Percentiles rank a stretch among this genome's conserved stretches.
These are phyloP conservation scores for Russula sp. DNA, from an alignment of 768 basidiomycete species.

Conservation along the genomic window DNA sequence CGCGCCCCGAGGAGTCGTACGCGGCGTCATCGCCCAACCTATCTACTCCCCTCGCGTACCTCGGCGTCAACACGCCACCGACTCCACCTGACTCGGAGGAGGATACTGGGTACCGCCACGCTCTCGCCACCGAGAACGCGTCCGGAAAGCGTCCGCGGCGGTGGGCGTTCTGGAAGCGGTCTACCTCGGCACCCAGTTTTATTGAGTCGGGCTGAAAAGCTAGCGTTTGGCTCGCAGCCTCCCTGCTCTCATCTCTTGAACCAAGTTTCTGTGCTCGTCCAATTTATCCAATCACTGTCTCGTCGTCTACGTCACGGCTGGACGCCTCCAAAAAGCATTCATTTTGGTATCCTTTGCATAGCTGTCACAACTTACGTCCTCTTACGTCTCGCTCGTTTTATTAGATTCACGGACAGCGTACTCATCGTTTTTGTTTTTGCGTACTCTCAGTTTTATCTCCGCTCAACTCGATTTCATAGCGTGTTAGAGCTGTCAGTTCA, in stretches of 20 bases:
- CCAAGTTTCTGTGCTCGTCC: background rate
- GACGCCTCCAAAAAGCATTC: background rate
- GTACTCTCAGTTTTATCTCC: background rate
- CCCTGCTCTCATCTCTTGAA: background rate
- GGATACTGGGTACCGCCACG: background rate
- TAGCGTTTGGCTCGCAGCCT: background rate
- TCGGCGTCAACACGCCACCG: conserved; percentile 19
- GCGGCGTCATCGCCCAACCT: background rate
- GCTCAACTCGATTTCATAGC: background rate
- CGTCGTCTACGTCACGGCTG: background rate
- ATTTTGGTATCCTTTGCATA: background rate
- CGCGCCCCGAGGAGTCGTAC: background rate
- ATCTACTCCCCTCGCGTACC: background rate
- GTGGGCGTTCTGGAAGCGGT: conserved; percentile 11
- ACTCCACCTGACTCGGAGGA: conserved; percentile 34
- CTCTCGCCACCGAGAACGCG: background rate
- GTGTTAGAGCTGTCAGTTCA: too few relatives aligned
- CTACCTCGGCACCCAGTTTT: background rate
- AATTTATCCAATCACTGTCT: background rate
- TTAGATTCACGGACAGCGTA: background rate
- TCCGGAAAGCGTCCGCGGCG: background rate
- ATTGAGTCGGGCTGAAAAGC: background rate
- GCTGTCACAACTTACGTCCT: background rate
- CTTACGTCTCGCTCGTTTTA: background rate
- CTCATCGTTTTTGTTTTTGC: background rate